Evolutionary conservation across 1,139 yeast species (phyloP).

Genomic region (Geotrichum histeridarum): DNA sequence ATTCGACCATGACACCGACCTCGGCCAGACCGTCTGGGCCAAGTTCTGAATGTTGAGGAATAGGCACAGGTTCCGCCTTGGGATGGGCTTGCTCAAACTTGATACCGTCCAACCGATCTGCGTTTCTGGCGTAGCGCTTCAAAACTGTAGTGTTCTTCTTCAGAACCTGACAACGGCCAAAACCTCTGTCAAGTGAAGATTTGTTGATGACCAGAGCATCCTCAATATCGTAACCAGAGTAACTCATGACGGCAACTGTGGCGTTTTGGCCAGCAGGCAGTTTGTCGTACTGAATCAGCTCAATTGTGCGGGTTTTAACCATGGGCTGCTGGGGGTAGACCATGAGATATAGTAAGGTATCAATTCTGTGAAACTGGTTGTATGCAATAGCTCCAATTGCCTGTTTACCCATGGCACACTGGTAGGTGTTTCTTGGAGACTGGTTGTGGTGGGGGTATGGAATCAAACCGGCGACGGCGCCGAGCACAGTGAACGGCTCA

Average conservation of each 20-base stretch:
- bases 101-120: slow-evolving; percentile 87
- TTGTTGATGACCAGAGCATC: slow-evolving; percentile 95
- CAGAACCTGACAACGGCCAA: slow-evolving; percentile 97
- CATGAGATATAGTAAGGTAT: slow-evolving; percentile 87
- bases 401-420: slow-evolving; percentile 99
- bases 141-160: slow-evolving; percentile 84
- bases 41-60: slow-evolving; percentile 76
- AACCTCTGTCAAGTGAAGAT: slow-evolving; percentile 91
- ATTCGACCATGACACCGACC: slow-evolving; percentile 84
- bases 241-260: slow-evolving; percentile 97
- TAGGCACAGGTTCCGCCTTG: slow-evolving; percentile 46
- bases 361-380: slow-evolving; percentile 92
- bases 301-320: slow-evolving; percentile 97
- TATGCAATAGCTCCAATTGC: slow-evolving; percentile 99
- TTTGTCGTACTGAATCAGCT: slow-evolving; percentile 89
- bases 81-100: slow-evolving; percentile 60
- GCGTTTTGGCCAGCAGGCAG: slow-evolving; percentile 99
- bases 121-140: slow-evolving; percentile 88
- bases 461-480: slow-evolving; percentile 97
- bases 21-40: slow-evolving; percentile 97
- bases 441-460: slow-evolving; percentile 99
- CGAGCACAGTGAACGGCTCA: slow-evolving; percentile 92
- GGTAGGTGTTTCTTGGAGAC: slow-evolving; percentile 97
- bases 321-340: slow-evolving; percentile 98
- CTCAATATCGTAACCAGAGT: slow-evolving; percentile 98